Percentiles rank a stretch among this genome's conserved stretches.
These are phyloP conservation scores for Lachancea quebecensis DNA, from an alignment of 805 yeast genomes.

Conservation along the genomic window DNA sequence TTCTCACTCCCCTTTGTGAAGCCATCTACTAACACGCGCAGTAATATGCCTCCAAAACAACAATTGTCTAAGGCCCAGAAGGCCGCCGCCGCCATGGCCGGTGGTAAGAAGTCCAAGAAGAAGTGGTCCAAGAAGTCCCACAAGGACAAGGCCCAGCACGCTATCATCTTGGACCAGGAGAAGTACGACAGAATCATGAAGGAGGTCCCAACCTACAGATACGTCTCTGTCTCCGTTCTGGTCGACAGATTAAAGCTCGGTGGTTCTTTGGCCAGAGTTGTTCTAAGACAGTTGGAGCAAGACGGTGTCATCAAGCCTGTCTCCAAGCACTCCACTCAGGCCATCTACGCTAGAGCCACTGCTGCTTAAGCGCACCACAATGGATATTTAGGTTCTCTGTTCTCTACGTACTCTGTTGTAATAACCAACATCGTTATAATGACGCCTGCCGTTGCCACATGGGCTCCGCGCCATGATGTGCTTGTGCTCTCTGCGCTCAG, in stretches of 20 bases:
- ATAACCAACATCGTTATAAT: background rate
- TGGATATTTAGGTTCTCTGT: background rate
- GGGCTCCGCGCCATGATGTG: too few relatives aligned
- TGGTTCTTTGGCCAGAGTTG: conserved; percentile 98
- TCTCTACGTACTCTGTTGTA: background rate
- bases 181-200: conserved; percentile 98
- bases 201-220: conserved; percentile 99
- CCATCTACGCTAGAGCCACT: conserved; percentile 84
- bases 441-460: background rate
- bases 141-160: conserved; percentile 99
- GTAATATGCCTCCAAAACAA: conserved; percentile 95
- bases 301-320: conserved; percentile 94
- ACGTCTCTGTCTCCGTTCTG: conserved; percentile 93
- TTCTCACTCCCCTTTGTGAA: background rate
- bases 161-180: conserved; percentile 94
- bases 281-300: conserved; percentile 88
- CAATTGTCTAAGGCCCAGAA: conserved; percentile 99
- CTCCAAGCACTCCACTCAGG: conserved; percentile 92
- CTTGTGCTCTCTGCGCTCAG: too few relatives aligned
- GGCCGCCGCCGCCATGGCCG: conserved; percentile 99
- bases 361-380: conserved; percentile 45
- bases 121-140: conserved; percentile 99
- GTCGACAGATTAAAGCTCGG: conserved; percentile 99
- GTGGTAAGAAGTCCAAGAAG: conserved; percentile 99
- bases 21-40: conserved; percentile 5